Evolutionary conservation across 345 rosid genomes (phyloP).

Genomic region (Syzygium grande): DNA sequence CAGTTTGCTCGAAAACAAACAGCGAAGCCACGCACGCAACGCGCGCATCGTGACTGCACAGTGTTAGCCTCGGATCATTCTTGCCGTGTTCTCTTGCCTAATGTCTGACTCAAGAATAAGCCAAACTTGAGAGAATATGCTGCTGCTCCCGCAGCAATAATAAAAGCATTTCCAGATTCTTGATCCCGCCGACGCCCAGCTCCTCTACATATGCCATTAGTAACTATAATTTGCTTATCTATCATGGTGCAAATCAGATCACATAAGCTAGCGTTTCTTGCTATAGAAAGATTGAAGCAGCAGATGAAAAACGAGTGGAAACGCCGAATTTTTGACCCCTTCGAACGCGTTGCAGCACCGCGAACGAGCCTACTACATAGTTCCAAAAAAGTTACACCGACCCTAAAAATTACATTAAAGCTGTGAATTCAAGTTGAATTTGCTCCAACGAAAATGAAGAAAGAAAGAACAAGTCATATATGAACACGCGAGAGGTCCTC

Average conservation of each 20-base stretch:
- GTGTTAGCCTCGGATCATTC: neutral
- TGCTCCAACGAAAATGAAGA: neutral
- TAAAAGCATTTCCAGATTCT: neutral
- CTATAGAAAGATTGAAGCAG: too few relatives aligned
- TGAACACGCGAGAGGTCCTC: neutral
- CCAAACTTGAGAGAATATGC: neutral
- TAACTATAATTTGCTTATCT: neutral
- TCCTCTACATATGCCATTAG: neutral
- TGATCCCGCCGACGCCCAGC: neutral
- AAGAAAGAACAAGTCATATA: neutral
- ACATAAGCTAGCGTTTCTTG: neutral
- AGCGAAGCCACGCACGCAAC: neutral
- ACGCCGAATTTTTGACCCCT: too few relatives aligned
- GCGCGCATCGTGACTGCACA: neutral
- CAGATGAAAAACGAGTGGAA: too few relatives aligned
- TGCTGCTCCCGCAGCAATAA: neutral
- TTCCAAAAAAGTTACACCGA: neutral
- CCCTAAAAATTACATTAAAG: neutral
- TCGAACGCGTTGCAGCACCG: neutral
- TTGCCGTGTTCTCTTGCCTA: neutral
- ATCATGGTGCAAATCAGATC: neutral
- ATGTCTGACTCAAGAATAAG: neutral
- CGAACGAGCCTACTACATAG: neutral
- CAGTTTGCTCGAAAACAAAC: neutral
- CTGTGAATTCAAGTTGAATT: neutral